phyloP scores from a whole-genome alignment of 768 basidiomycete species.

The Cystofilobasidium ferigula region DNA sequence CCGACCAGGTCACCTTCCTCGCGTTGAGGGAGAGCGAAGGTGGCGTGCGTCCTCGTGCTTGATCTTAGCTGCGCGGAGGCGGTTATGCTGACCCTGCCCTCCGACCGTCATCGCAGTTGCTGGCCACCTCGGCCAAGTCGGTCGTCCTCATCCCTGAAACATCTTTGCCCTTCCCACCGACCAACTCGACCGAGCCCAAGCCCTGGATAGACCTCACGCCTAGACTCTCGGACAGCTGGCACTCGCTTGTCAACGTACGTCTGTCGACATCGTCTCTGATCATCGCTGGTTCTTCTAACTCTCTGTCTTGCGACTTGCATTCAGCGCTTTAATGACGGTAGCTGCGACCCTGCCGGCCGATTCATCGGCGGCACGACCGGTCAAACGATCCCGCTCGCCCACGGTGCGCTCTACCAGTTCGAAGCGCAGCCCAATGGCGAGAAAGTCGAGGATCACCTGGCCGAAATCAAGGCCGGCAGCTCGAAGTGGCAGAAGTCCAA shows the following conservation, averaged over 20 bases:
- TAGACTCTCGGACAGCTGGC: background rate
- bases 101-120: background rate
- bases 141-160: background rate
- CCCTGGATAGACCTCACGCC: background rate
- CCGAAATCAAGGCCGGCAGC: background rate
- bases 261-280: too few species aligned
- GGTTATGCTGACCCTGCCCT: too few species aligned
- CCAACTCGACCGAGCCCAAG: background rate
- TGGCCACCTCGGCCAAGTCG: background rate
- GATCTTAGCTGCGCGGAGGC: too few species aligned
- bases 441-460: background rate
- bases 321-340: conserved; percentile 3
- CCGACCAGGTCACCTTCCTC: background rate
- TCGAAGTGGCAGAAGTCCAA: background rate
- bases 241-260: background rate
- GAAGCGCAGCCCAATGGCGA: background rate
- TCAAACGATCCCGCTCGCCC: background rate
- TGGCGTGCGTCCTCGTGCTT: background rate
- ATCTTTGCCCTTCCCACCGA: background rate
- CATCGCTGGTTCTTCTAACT: too few species aligned
- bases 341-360: background rate
- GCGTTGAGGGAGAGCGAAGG: background rate
- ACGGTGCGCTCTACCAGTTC: background rate
- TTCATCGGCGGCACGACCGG: background rate
- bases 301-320: too few species aligned